A percentile compares a stretch with the other conserved stretches of the same genome.
Conservation (phyloP, 129 eudicot species). For the Pittosporum tobira region DNA sequence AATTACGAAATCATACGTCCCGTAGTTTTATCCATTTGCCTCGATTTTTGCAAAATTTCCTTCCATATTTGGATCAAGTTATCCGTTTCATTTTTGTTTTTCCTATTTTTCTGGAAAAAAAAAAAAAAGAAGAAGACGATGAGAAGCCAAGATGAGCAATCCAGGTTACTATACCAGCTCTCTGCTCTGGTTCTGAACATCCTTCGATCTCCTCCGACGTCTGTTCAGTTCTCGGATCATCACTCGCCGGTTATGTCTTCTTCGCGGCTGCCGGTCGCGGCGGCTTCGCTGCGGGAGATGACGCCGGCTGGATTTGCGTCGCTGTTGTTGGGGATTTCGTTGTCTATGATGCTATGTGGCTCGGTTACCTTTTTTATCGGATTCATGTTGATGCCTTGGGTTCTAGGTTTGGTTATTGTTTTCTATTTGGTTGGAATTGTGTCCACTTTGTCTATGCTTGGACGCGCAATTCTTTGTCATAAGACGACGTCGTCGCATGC, state of each 20-base stretch:
- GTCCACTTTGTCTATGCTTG: conserved; percentile 68
- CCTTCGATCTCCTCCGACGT: conserved; percentile 54
- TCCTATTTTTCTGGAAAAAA: background rate
- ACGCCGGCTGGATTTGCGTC: conserved; percentile 95
- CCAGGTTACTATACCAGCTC: conserved; percentile 59
- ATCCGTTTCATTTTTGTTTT: background rate
- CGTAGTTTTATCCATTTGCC: conserved; percentile 43
- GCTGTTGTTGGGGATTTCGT: conserved; percentile 63
- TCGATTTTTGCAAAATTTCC: conserved; percentile 35
- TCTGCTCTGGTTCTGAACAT: conserved; percentile 54
- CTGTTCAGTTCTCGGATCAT: conserved; percentile 41
- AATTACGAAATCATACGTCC: no score
- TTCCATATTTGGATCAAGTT: background rate
- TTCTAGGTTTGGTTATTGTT: conserved; percentile 63
- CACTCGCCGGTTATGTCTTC: no score
- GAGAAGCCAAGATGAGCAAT: conserved; percentile 45
- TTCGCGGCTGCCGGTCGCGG: conserved; percentile 15
- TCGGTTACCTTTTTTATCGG: conserved; percentile 87
- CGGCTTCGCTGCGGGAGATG: conserved; percentile 35
- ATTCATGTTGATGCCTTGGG: conserved; percentile 96
- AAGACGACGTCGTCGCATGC: conserved; percentile 43
- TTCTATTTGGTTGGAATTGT: conserved; percentile 76
- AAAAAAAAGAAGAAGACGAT: conserved; percentile 38
- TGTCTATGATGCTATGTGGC: conserved; percentile 88
- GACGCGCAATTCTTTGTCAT: conserved; percentile 54